A percentile compares a stretch with the other conserved stretches of the same genome.
Conservation (phyloP, 2,329 filamentous ascomycete species). For the Apiospora aurea region DNA sequence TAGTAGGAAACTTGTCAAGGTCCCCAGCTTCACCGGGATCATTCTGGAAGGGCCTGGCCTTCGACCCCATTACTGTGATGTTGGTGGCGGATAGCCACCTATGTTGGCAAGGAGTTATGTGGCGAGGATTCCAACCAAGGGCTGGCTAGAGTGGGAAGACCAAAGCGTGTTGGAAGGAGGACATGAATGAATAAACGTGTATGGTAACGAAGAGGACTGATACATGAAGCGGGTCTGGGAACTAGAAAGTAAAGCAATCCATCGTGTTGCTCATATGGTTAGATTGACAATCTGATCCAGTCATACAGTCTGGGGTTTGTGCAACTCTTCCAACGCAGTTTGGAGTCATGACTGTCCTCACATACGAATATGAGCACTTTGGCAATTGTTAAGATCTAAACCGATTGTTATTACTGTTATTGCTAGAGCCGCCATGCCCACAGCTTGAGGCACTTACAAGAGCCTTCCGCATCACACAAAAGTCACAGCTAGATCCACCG, state of each 20-base stretch:
- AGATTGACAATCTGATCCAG: background rate
- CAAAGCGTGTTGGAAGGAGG: background rate
- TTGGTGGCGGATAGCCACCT: background rate
- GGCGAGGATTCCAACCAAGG: too few species aligned
- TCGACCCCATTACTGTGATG: background rate
- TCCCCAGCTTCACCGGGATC: background rate
- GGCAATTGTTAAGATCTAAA: background rate
- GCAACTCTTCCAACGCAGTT: background rate
- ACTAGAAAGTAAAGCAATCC: background rate
- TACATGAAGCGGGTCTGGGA: background rate
- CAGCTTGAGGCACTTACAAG: background rate
- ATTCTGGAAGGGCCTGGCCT: background rate
- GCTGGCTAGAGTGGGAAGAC: background rate
- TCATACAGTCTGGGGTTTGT: background rate
- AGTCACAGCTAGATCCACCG: background rate
- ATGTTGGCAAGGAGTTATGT: background rate
- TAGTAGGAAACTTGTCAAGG: constrained; percentile 47
- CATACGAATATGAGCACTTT: background rate
- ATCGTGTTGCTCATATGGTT: background rate
- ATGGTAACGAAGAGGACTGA: background rate
- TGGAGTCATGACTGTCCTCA: background rate
- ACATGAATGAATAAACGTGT: too few species aligned
- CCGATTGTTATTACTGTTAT: background rate
- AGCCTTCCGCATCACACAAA: background rate
- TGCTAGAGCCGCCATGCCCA: background rate